Evolutionary conservation across 2,329 filamentous ascomycete genomes (phyloP).

Genomic region (Phoma sp.): DNA sequence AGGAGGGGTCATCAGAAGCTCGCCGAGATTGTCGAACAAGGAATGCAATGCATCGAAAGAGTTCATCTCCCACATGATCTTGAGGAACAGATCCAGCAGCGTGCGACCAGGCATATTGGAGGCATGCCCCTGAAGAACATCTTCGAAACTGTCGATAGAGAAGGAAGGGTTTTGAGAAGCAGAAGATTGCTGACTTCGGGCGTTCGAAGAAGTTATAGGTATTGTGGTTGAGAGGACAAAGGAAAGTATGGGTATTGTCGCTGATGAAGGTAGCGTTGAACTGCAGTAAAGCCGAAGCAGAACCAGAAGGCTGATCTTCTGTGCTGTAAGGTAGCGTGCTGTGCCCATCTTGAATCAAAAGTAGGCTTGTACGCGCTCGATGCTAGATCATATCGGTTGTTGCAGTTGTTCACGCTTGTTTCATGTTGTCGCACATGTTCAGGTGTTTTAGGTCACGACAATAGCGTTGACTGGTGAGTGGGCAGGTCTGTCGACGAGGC

Average conservation of each 20-base stretch:
- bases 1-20: conserved; percentile 61
- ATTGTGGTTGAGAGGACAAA: conserved; percentile 78
- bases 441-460: not conserved
- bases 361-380: too few relatives aligned
- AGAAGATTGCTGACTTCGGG: conserved; percentile 28
- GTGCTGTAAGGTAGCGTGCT: conserved; percentile 85
- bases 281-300: conserved; percentile 83
- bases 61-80: conserved; percentile 81
- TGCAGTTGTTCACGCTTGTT: not conserved
- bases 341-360: conserved; percentile 55
- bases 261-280: conserved; percentile 69
- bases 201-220: conserved; percentile 29
- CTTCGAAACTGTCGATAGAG: conserved; percentile 53
- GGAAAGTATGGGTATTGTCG: conserved; percentile 77
- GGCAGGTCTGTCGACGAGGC: not conserved
- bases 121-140: conserved; percentile 52
- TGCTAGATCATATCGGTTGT: not conserved
- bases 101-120: conserved; percentile 72
- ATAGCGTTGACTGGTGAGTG: not conserved
- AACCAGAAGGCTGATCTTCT: conserved; percentile 81
- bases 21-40: conserved; percentile 70
- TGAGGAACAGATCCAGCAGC: conserved; percentile 88
- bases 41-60: conserved; percentile 80
- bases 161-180: conserved; percentile 43
- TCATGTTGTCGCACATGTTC: not conserved